Percentiles rank a stretch among this genome's conserved stretches.
These are phyloP conservation scores for Colletotrichum lindemuthianum DNA, from an alignment of 2,329 filamentous ascomycete species.

Conservation along the genomic window DNA sequence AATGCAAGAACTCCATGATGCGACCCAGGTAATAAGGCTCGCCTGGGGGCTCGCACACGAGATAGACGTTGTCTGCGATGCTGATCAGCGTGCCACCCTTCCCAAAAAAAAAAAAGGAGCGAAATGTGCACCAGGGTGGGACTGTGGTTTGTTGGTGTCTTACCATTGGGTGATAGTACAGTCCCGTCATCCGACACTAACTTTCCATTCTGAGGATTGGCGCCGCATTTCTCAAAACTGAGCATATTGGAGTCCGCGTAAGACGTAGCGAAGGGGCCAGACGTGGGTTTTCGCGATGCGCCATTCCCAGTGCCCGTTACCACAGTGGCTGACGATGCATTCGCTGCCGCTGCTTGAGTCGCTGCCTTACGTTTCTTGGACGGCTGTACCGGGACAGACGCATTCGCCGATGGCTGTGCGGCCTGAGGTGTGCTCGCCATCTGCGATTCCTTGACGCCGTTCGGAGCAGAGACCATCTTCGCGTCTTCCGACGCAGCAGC, in stretches of 20 bases:
- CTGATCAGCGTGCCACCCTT: constrained; percentile 40
- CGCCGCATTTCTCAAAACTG: constrained; percentile 80
- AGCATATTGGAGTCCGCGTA: constrained; percentile 84
- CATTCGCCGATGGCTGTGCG: constrained; percentile 56
- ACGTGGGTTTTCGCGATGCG: constrained; percentile 50
- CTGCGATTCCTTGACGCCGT: constrained; percentile 50
- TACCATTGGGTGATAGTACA: constrained; percentile 85
- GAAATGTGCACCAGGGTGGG: constrained; percentile 18
- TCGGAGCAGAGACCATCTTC: constrained; percentile 48
- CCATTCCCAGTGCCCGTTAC: constrained; percentile 41
- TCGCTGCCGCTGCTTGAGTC: constrained; percentile 23
- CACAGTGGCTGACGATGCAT: constrained; percentile 39
- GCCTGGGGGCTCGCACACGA: constrained; percentile 95
- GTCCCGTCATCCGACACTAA: constrained; percentile 93
- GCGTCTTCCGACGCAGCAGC: constrained; percentile 50
- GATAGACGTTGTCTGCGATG: constrained; percentile 80
- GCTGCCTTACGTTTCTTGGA: constrained; percentile 90
- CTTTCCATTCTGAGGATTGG: constrained; percentile 77
- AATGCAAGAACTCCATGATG: constrained; percentile 97
- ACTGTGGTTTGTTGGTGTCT: constrained; percentile 47
- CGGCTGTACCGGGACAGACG: constrained; percentile 57
- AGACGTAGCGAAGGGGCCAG: constrained; percentile 43
- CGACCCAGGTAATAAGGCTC: constrained; percentile 98
- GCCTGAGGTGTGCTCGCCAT: constrained; percentile 38
- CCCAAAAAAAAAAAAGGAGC: neutral